phyloP scores from a whole-genome alignment of 2,329 filamentous ascomycete species.

The Alternaria tenuissima region DNA sequence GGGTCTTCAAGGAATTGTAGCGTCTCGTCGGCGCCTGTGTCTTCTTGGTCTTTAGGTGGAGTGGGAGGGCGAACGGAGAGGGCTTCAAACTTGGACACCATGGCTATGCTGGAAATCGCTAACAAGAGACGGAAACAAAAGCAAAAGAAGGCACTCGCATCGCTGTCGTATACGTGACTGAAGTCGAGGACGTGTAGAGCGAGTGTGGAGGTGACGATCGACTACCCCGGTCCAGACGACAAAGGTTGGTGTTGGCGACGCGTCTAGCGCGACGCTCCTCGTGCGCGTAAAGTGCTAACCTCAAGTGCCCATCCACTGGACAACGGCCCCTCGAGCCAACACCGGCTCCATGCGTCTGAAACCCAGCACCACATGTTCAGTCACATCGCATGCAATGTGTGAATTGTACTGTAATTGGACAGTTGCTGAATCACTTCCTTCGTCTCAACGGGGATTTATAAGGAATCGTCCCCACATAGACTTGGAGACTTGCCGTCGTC shows the following conservation, averaged over 20 bases:
- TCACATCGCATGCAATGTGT: neutral
- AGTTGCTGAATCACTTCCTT: neutral
- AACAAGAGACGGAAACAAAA: conserved; percentile 32
- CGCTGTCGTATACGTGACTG: conserved; percentile 23
- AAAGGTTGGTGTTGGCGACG: conserved; percentile 28
- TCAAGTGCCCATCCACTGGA: conserved; percentile 14
- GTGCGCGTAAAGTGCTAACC: conserved; percentile 27
- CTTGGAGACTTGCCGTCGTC: neutral
- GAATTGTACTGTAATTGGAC: neutral
- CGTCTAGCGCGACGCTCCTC: conserved; percentile 21
- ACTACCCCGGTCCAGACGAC: conserved; percentile 17
- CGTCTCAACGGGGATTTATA: too few relatives aligned
- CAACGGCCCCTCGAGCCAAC: conserved; percentile 15
- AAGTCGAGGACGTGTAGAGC: conserved; percentile 10
- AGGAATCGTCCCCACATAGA: too few relatives aligned
- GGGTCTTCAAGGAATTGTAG: conserved; percentile 55
- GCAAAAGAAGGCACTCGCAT: conserved; percentile 34
- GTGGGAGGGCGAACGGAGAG: conserved; percentile 64
- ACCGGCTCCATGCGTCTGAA: neutral
- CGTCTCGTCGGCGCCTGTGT: conserved; percentile 49
- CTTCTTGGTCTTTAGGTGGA: conserved; percentile 60
- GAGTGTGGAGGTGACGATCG: conserved; percentile 22
- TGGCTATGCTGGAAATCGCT: conserved; percentile 48
- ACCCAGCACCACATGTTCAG: neutral
- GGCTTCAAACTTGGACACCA: conserved; percentile 55